A percentile compares a stretch with the other conserved stretches of the same genome.
Conservation (phyloP, 2,329 filamentous ascomycete genomes). For the Nothophoma quercina region DNA sequence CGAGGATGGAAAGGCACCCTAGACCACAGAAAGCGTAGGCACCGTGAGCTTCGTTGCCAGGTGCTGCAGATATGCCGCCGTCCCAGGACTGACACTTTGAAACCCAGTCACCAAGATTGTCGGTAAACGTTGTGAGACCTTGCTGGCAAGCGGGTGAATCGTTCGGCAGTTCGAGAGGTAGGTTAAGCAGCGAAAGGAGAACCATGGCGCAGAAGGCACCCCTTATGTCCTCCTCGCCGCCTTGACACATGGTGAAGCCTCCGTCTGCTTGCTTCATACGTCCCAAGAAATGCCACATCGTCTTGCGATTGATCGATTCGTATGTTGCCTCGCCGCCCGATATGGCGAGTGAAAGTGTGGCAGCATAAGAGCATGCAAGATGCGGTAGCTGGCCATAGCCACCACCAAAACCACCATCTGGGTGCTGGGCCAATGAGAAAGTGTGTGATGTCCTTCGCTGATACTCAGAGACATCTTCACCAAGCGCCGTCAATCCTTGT, state of each 20-base stretch:
- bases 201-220: constrained; percentile 93
- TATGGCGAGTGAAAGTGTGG: constrained; percentile 77
- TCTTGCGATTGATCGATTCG: constrained; percentile 77
- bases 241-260: constrained; percentile 85
- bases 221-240: constrained; percentile 91
- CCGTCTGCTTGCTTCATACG: constrained; percentile 85
- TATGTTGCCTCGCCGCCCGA: constrained; percentile 79
- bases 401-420: constrained; percentile 85
- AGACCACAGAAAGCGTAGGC: constrained; percentile 96
- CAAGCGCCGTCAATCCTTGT: constrained; percentile 75
- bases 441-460: constrained; percentile 74
- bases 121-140: constrained; percentile 72
- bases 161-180: constrained; percentile 79
- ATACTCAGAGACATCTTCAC: constrained; percentile 73
- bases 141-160: constrained; percentile 72
- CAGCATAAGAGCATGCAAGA: constrained; percentile 87
- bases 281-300: constrained; percentile 92
- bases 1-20: constrained; percentile 86
- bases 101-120: constrained; percentile 80
- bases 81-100: constrained; percentile 92
- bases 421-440: constrained; percentile 81
- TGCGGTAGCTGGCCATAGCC: constrained; percentile 92
- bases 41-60: constrained; percentile 90
- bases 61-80: constrained; percentile 87
- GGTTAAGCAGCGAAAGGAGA: constrained; percentile 79